Evolutionary conservation across 2,329 filamentous ascomycete species (phyloP).

Genomic region (Xylaria sp.): DNA sequence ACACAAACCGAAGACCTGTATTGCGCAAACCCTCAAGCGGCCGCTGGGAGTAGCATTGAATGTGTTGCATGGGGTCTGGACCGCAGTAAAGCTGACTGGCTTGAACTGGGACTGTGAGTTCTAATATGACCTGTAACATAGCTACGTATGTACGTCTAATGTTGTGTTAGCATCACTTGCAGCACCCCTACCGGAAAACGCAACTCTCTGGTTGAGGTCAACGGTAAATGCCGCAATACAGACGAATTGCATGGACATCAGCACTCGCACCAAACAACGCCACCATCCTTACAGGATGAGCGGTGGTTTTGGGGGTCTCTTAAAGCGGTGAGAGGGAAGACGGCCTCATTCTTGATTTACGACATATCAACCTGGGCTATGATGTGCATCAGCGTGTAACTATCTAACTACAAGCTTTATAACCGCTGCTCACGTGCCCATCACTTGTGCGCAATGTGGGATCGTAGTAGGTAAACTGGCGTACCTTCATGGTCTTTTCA

Average conservation of each 20-base stretch:
- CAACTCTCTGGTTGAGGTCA: slow-evolving; percentile 20
- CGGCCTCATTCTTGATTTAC: not conserved
- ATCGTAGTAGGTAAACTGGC: not conserved
- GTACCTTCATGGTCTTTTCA: slow-evolving; percentile 22
- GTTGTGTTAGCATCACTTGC: slow-evolving; percentile 23
- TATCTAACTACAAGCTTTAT: slow-evolving; percentile 4
- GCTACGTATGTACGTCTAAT: not conserved
- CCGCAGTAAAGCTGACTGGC: slow-evolving; percentile 22
- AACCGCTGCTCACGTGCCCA: slow-evolving; percentile 27
- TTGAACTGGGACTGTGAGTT: slow-evolving; percentile 1
- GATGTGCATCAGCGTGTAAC: not conserved
- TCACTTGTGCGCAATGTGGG: slow-evolving; percentile 12
- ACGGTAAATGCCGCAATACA: slow-evolving; percentile 30
- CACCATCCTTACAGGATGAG: slow-evolving; percentile 17
- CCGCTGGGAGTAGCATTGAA: not conserved
- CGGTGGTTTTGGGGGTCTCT: not conserved
- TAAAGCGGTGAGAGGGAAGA: slow-evolving; percentile 28
- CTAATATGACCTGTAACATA: slow-evolving; percentile 22
- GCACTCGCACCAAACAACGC: slow-evolving; percentile 12
- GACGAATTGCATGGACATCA: slow-evolving; percentile 11
- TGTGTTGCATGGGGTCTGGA: slow-evolving; percentile 9
- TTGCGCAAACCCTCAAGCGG: slow-evolving; percentile 15
- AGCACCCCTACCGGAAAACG: slow-evolving; percentile 24
- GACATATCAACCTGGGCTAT: not conserved
- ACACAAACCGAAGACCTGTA: slow-evolving; percentile 1